Percentiles rank a stretch among this genome's conserved stretches.
Conservation (phyloP, 345 rosid species). For the Eucalyptus marginata region DNA sequence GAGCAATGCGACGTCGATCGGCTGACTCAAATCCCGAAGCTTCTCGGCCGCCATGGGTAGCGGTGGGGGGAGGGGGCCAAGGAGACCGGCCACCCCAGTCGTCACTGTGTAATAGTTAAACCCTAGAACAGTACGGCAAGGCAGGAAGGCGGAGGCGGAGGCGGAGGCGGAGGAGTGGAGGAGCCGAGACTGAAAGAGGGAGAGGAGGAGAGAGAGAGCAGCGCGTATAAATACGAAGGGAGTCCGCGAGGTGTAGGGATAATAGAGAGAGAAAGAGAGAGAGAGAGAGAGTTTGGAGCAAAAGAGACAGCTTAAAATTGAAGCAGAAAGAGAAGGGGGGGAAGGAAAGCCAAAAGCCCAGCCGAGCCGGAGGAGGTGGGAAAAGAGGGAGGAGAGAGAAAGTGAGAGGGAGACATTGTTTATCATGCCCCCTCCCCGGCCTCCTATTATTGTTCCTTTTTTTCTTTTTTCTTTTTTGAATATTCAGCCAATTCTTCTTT, state of each 20-base stretch:
- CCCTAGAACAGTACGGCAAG: background rate
- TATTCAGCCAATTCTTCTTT: background rate
- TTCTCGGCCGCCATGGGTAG: conserved; percentile 85
- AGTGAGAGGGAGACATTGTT: background rate
- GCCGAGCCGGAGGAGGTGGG: background rate
- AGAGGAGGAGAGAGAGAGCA: background rate
- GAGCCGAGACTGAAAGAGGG: conserved; percentile 8
- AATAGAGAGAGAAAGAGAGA: background rate
- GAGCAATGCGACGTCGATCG: conserved; percentile 83
- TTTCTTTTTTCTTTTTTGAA: background rate
- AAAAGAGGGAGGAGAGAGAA: background rate
- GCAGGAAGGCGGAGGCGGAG: background rate
- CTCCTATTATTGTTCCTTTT: background rate
- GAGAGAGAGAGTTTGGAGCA: background rate
- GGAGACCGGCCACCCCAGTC: background rate
- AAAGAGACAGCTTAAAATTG: conserved; percentile 66
- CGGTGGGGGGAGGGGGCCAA: background rate
- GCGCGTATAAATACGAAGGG: background rate
- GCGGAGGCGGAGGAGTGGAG: background rate
- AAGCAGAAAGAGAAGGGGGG: conserved; percentile 36
- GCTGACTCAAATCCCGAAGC: conserved; percentile 88
- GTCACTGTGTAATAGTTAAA: background rate
- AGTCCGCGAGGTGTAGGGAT: background rate
- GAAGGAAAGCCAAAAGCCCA: background rate
- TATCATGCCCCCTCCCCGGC: background rate